A percentile compares a stretch with the other conserved stretches of the same genome.
These are phyloP conservation scores for Leptosphaerulina australis DNA, from an alignment of 2,329 filamentous ascomycete genomes.

Conservation along the genomic window DNA sequence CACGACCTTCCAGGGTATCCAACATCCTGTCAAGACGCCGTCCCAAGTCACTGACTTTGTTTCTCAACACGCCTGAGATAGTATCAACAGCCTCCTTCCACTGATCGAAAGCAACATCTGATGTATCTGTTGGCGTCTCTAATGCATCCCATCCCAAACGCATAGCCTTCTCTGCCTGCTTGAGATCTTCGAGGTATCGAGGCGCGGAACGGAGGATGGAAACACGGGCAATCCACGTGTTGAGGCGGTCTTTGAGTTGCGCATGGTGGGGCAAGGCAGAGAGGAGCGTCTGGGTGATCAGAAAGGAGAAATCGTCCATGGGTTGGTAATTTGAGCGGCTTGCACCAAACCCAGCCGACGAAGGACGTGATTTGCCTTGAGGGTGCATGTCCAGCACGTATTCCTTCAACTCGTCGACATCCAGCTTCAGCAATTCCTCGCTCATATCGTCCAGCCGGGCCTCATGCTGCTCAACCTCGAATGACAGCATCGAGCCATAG, in stretches of 20 bases:
- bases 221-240: slow-evolving; percentile 78
- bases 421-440: slow-evolving; percentile 69
- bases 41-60: slow-evolving; percentile 72
- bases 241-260: slow-evolving; percentile 72
- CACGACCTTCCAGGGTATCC: slow-evolving; percentile 80
- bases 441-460: slow-evolving; percentile 75
- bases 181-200: slow-evolving; percentile 67
- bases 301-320: slow-evolving; percentile 87
- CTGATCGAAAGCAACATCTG: slow-evolving; percentile 42
- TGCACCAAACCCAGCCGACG: slow-evolving; percentile 48
- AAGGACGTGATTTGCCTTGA: slow-evolving; percentile 54
- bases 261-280: slow-evolving; percentile 83
- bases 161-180: slow-evolving; percentile 68
- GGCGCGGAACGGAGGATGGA: slow-evolving; percentile 76
- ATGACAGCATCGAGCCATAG: slow-evolving; percentile 72
- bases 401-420: slow-evolving; percentile 86
- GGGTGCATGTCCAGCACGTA: slow-evolving; percentile 83
- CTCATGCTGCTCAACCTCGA: slow-evolving; percentile 72
- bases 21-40: slow-evolving; percentile 81
- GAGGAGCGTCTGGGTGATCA: slow-evolving; percentile 90
- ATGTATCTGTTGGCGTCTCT: slow-evolving; percentile 42
- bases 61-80: slow-evolving; percentile 68
- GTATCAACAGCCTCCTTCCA: slow-evolving; percentile 52
- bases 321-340: slow-evolving; percentile 62
- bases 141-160: slow-evolving; percentile 70